Evolutionary conservation across 805 yeast species (phyloP).

Genomic region (Cyberlindnera maritima): DNA sequence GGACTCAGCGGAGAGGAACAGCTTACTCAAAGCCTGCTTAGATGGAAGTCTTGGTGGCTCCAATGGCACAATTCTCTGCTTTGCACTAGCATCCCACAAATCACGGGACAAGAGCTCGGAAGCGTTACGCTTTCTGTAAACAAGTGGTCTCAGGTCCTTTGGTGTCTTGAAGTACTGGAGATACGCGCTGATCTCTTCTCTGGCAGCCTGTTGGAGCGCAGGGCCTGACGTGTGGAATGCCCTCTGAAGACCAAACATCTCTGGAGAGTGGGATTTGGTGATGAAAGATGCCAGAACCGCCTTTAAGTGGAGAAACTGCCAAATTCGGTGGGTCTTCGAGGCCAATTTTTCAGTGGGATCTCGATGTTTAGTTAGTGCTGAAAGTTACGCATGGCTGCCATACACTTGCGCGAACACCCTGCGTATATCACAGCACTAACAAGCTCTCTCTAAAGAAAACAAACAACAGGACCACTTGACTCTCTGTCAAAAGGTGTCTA

Average conservation of each 20-base stretch:
- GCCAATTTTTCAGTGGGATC: slow-evolving; percentile 10
- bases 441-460: background rate
- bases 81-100: slow-evolving; percentile 35
- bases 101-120: slow-evolving; percentile 37
- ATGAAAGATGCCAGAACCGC: background rate
- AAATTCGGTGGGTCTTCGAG: background rate
- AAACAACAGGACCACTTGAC: background rate
- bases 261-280: too few species aligned
- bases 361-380: slow-evolving; percentile 14
- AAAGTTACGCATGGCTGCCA: slow-evolving; percentile 6
- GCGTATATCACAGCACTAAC: slow-evolving; percentile 12
- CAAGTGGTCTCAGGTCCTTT: slow-evolving; percentile 33
- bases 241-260: slow-evolving; percentile 21
- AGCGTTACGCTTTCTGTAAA: slow-evolving; percentile 40
- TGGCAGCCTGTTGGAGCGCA: slow-evolving; percentile 10
- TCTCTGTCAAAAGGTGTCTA: too few species aligned
- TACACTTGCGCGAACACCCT: too few species aligned
- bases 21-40: slow-evolving; percentile 23
- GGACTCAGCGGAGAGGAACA: slow-evolving; percentile 23
- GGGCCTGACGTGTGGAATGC: slow-evolving; percentile 15
- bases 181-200: slow-evolving; percentile 30
- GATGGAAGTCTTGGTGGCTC: slow-evolving; percentile 32
- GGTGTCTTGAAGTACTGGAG: slow-evolving; percentile 34
- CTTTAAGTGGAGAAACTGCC: background rate
- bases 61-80: slow-evolving; percentile 33